These are phyloP conservation scores for Zasmidium angulare DNA, from an alignment of 2,329 filamentous ascomycete genomes.

Conservation along the genomic window DNA sequence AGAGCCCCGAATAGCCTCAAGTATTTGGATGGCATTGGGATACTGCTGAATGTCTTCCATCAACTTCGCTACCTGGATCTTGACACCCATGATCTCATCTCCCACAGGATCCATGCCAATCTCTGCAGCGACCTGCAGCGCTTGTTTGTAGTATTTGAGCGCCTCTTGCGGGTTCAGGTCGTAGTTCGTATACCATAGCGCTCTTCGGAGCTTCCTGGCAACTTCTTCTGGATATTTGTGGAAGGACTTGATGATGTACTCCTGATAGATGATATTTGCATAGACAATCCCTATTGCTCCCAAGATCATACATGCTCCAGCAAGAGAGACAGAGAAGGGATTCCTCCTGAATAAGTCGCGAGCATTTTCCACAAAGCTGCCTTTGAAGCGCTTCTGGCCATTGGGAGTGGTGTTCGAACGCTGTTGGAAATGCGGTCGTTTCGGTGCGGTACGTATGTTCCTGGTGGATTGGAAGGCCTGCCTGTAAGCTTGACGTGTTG, in stretches of 20 bases:
- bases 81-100: slow-evolving; percentile 86
- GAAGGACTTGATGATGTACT: slow-evolving; percentile 49
- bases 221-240: slow-evolving; percentile 67
- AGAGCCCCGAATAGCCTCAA: slow-evolving; percentile 74
- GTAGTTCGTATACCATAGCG: slow-evolving; percentile 82
- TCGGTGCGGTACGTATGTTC: slow-evolving; percentile 18
- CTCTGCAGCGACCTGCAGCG: slow-evolving; percentile 70
- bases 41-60: slow-evolving; percentile 74
- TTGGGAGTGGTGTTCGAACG: slow-evolving; percentile 9
- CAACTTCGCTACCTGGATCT: slow-evolving; percentile 76
- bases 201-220: slow-evolving; percentile 75
- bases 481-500: slow-evolving; percentile 20
- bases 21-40: slow-evolving; percentile 68
- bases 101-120: slow-evolving; percentile 82
- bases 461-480: slow-evolving; percentile 10
- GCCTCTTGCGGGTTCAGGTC: slow-evolving; percentile 73
- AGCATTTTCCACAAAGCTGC: slow-evolving; percentile 27
- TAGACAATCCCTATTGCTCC: slow-evolving; percentile 43
- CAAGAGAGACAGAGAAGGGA: slow-evolving; percentile 41
- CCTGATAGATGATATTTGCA: slow-evolving; percentile 48
- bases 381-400: slow-evolving; percentile 21
- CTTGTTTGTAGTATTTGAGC: slow-evolving; percentile 78
- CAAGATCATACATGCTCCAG: slow-evolving; percentile 35
- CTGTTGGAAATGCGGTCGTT: slow-evolving; percentile 8
- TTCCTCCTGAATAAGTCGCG: slow-evolving; percentile 38